Evolutionary conservation across 768 basidiomycete species (phyloP).

Genomic region (Udeniomyces megalosporus): DNA sequence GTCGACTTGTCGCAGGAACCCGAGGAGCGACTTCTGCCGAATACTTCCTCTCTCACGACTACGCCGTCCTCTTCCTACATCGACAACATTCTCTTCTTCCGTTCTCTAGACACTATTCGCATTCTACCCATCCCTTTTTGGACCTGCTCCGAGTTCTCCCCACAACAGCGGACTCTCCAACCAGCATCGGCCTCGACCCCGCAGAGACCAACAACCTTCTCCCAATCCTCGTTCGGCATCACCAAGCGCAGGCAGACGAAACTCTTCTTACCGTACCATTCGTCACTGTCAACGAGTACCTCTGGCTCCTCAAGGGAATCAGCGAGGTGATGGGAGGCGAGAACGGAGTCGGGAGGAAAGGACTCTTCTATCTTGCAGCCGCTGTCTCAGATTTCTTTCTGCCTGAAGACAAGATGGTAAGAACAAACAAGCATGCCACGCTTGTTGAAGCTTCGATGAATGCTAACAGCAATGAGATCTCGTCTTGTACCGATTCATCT

Average conservation of each 20-base stretch:
- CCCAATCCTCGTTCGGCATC: constrained; percentile 60
- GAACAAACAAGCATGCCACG: constrained; percentile 23
- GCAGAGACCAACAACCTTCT: constrained; percentile 51
- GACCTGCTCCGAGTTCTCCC: constrained; percentile 63
- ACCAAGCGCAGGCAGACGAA: constrained; percentile 55
- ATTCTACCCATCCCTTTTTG: constrained; percentile 93
- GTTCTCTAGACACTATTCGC: constrained; percentile 93
- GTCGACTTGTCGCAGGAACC: constrained; percentile 50
- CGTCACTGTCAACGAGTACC: constrained; percentile 88
- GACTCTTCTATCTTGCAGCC: constrained; percentile 92
- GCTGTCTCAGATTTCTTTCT: constrained; percentile 98
- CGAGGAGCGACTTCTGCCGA: constrained; percentile 95
- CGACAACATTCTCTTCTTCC: constrained; percentile 94
- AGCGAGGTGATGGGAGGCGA: constrained; percentile 49
- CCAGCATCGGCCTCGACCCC: constrained; percentile 49
- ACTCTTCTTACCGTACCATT: constrained; percentile 73
- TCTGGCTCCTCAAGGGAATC: constrained; percentile 73
- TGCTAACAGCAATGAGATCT: too few relatives aligned
- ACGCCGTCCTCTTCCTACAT: constrained; percentile 98
- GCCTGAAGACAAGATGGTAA: constrained; percentile 72
- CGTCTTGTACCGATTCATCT: neutral
- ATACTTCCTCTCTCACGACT: constrained; percentile 75
- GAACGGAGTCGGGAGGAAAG: constrained; percentile 42
- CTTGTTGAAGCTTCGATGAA: too few relatives aligned
- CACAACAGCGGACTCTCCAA: neutral